Conservation (phyloP, 768 basidiomycete species). For the Rhizopogon salebrosus region DNA sequence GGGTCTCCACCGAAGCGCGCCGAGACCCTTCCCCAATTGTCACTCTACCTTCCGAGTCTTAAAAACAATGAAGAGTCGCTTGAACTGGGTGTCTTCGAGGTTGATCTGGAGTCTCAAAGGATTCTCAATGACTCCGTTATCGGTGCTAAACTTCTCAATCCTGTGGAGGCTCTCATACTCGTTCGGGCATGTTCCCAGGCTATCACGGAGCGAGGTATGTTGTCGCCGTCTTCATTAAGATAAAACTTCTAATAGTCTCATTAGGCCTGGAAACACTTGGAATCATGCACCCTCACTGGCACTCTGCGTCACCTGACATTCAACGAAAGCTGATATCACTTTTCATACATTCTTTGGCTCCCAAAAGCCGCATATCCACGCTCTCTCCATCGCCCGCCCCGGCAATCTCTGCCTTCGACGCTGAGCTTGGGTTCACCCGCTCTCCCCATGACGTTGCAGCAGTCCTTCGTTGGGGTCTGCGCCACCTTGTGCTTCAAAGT, state of each 20-base stretch:
- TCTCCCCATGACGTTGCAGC: slow-evolving; percentile 77
- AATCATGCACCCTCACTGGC: slow-evolving; percentile 83
- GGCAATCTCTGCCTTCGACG: slow-evolving; percentile 49
- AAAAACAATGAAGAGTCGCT: slow-evolving; percentile 44
- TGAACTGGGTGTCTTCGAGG: slow-evolving; percentile 54
- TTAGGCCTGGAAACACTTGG: slow-evolving; percentile 78
- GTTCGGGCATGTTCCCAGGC: slow-evolving; percentile 65
- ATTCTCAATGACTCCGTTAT: slow-evolving; percentile 50
- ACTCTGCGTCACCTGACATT: slow-evolving; percentile 64
- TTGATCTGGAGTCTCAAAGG: slow-evolving; percentile 44
- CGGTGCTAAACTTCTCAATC: slow-evolving; percentile 52
- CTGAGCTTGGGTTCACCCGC: slow-evolving; percentile 58
- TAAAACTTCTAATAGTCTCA: slow-evolving; percentile 1
- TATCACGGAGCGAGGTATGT: slow-evolving; percentile 60
- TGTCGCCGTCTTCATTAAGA: slow-evolving; percentile 3
- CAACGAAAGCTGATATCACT: slow-evolving; percentile 65
- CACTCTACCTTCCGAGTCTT: slow-evolving; percentile 53
- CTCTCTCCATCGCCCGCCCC: slow-evolving; percentile 48
- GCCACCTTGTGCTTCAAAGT: slow-evolving; percentile 63
- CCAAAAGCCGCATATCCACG: slow-evolving; percentile 39
- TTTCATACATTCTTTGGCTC: slow-evolving; percentile 61
- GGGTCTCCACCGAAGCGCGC: slow-evolving; percentile 28
- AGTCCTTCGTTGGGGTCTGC: slow-evolving; percentile 75
- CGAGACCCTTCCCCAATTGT: slow-evolving; percentile 46
- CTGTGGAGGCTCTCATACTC: slow-evolving; percentile 57